Evolutionary conservation across 352 stramenopile species (phyloP), one percentile per base, ranked within the genome.

Genomic region (Achlya hypogyna): DNA sequence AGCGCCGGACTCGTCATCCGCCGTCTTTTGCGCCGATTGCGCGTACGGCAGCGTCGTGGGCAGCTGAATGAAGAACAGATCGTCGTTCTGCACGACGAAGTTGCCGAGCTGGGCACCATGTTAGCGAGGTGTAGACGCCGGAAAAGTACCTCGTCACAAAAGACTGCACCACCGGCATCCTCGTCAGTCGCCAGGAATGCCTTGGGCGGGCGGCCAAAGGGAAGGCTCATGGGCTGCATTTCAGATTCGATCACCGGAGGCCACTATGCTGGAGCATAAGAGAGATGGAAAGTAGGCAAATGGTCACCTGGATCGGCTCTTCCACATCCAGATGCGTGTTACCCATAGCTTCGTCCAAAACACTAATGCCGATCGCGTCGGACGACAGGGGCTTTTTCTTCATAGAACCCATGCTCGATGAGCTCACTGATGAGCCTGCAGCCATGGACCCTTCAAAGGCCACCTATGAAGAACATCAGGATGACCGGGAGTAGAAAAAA

Each of bases 201-300:
- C 66, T 92, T 82, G 0, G 79, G 84, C 16, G 77, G 81, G 9
- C 84, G 80, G 31, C 74, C 82, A 12, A 91, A 78, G 29, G 86
- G 81, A 32, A 94, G 71, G 31, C 71, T 88, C 82, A 94, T 91
- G 3, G 86, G 86, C 62, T 91, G 82, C 84, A 94, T 91, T 8
- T 74, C 69, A 16, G 82, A 90, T 69, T 90, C 85, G 38, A 94
- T 70, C 27, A 84, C 75, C 5, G 86, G 86, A 18, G 86, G 86
- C 86, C 86, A 94, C 72, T 91, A 53, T 22, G 49, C 10, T 47
- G 20, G 14, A 51, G 16, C 0, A 8, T 49, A 29, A 31, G n/a
- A 10, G 23, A 4, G 25, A 4, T 51, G 9, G 25, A n/a, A 23
- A 75, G 54, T n/a, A n/a, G n/a, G 47, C 72, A 79, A 40, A 89